Evolutionary conservation across 306 rosid genomes (phyloP), one percentile per base, ranked within the genome.

Genomic region (Medicago lupulina): DNA sequence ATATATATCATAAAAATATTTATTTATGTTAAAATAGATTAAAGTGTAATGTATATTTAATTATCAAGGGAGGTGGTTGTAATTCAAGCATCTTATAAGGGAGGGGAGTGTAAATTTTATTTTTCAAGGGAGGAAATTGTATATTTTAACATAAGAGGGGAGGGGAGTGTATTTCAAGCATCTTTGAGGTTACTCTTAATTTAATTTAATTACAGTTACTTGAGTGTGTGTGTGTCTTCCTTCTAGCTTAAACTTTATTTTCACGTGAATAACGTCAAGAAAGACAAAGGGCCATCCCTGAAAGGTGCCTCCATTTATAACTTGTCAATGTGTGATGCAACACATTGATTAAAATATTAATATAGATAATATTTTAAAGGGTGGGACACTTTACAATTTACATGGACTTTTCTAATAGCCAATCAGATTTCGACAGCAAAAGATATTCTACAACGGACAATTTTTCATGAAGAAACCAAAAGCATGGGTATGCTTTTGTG

Each of bases 181-280:
- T n/a, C n/a, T n/a, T n/a, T n/a, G n/a, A n/a, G n/a, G n/a, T n/a
- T n/a, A n/a, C n/a, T n/a, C n/a, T 75, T 10, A 43, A 43, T 43
- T 75, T 10, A 43, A 43, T 43, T 43, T 67, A 36, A 31, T 76
- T 17, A 41, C 2, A 31, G 23, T 50, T 66, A 49, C 21, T 77
- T 66, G 58, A 64, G 84, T 54, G 78, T 64, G 60, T 16, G 59
- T 54, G 14, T 9, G 71, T 55, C 28, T 44, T 81, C 47, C 78
- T 55, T 66, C 23, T 66, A 54, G 63, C 40, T 19, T 55, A 67
- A 66, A 40, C 17, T 54, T 73, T 55, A 63, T 46, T 31, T 62
- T 81, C 89, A 90, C 90, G 90, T 88, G 89, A 88, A 76, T 82
- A 74, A 65, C 70, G 83, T 82, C 80, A 77, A 76, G 84, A 76